These are phyloP conservation scores for Chrysoporthe austroafricana DNA, from an alignment of 2,329 filamentous ascomycete genomes.

Conservation along the genomic window DNA sequence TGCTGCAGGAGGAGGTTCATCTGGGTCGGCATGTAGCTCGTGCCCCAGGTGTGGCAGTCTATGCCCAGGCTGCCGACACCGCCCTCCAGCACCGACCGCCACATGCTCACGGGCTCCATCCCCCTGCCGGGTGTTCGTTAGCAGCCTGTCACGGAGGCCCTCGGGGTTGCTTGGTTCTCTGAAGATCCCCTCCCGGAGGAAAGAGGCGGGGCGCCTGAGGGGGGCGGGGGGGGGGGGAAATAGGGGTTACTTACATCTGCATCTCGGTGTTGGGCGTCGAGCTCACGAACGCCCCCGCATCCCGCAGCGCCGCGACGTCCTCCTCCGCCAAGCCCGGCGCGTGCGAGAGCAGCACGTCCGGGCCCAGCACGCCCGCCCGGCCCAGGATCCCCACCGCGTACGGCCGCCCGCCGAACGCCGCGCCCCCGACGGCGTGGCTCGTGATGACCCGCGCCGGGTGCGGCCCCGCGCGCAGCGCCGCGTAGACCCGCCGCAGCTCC, in stretches of 20 bases:
- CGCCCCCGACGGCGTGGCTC: slow-evolving; percentile 39
- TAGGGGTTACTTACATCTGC: slow-evolving; percentile 43
- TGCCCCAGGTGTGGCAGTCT: slow-evolving; percentile 40
- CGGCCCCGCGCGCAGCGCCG: slow-evolving; percentile 37
- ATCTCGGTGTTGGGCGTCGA: slow-evolving; percentile 55
- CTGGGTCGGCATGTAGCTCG: slow-evolving; percentile 38
- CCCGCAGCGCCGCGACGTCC: slow-evolving; percentile 42
- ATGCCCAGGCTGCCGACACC: slow-evolving; percentile 37
- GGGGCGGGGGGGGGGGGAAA: background rate
- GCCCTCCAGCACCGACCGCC: slow-evolving; percentile 35
- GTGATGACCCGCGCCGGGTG: slow-evolving; percentile 46
- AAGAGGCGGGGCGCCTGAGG: no score
- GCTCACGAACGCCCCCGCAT: slow-evolving; percentile 43
- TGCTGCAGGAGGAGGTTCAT: slow-evolving; percentile 40
- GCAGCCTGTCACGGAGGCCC: background rate
- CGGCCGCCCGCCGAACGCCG: slow-evolving; percentile 24
- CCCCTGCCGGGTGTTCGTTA: slow-evolving; percentile 33
- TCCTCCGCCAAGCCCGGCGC: slow-evolving; percentile 38
- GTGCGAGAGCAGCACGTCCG: slow-evolving; percentile 48
- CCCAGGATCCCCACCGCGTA: slow-evolving; percentile 35
- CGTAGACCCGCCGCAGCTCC: slow-evolving; percentile 42
- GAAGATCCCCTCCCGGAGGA: no score
- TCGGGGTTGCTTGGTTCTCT: no score
- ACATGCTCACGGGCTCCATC: slow-evolving; percentile 42
- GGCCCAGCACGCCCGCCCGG: slow-evolving; percentile 44